A percentile compares a stretch with the other conserved stretches of the same genome.
phyloP scores from a whole-genome alignment of 2,329 filamentous ascomycete genomes.

The Phaeosphaeria sp. region DNA sequence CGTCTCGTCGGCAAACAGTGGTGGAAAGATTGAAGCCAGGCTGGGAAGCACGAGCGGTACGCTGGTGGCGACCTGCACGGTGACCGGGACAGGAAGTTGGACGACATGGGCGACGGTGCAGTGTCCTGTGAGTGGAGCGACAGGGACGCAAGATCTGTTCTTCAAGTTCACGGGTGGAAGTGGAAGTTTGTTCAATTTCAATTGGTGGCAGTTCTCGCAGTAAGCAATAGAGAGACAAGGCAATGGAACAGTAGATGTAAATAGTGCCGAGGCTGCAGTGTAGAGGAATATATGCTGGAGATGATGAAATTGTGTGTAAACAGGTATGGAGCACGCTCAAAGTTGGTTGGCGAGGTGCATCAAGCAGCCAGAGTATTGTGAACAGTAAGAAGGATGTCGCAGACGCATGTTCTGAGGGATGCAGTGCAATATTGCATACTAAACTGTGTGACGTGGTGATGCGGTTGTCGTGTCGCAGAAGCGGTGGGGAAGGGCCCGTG shows the following conservation, averaged over 20 bases:
- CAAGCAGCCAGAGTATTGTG: too few relatives aligned
- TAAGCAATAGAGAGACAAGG: not conserved
- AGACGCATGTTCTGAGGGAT: not conserved
- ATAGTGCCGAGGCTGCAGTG: too few relatives aligned
- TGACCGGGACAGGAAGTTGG: conserved; percentile 15
- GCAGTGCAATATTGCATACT: not conserved
- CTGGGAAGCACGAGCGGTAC: conserved; percentile 19
- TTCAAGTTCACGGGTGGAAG: conserved; percentile 17
- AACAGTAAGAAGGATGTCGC: too few relatives aligned
- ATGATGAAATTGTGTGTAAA: too few relatives aligned
- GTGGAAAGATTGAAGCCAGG: conserved; percentile 21
- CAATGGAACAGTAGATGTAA: too few relatives aligned
- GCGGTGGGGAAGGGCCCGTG: conserved; percentile 5
- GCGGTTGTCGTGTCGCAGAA: conserved; percentile 20
- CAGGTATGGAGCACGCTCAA: too few relatives aligned
- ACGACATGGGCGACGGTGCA: conserved; percentile 16
- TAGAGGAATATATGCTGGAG: too few relatives aligned
- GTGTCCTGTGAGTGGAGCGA: conserved; percentile 19
- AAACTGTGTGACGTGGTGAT: conserved; percentile 13
- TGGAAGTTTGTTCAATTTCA: conserved; percentile 19
- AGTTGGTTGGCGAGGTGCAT: too few relatives aligned
- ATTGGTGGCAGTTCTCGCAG: conserved; percentile 19
- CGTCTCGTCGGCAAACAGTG: conserved; percentile 13
- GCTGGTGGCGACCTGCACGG: conserved; percentile 18
- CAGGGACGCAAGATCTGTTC: conserved; percentile 19